These are phyloP conservation scores for Cercophora scortea DNA, from an alignment of 495 filamentous ascomycete genomes.

Conservation along the genomic window DNA sequence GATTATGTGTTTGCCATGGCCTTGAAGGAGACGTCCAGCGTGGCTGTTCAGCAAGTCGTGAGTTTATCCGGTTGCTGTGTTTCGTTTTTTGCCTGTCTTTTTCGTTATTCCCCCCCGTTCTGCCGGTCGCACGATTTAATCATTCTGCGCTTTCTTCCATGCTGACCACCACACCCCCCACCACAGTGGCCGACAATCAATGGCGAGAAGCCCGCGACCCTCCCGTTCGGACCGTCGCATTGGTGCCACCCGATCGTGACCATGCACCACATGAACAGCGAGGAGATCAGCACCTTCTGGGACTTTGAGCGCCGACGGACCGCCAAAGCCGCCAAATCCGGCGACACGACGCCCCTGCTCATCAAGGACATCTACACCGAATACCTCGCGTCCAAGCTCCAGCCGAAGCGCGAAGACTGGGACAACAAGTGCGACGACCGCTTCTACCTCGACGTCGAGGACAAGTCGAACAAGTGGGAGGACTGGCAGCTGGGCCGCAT, in stretches of 20 bases:
- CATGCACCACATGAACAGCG: conserved; percentile 52
- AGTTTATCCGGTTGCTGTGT: conserved; percentile 5
- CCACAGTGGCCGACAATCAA: conserved; percentile 49
- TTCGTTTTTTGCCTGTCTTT: neutral
- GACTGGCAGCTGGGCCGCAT: conserved; percentile 20
- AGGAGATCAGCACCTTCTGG: conserved; percentile 47
- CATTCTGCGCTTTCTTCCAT: neutral
- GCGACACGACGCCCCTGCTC: conserved; percentile 17
- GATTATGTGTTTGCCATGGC: conserved; percentile 57
- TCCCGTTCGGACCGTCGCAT: conserved; percentile 42
- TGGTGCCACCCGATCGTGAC: conserved; percentile 56
- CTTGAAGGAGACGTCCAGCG: conserved; percentile 38
- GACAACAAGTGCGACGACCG: conserved; percentile 40
- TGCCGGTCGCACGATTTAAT: neutral
- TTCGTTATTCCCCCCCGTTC: neutral
- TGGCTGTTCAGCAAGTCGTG: conserved; percentile 28
- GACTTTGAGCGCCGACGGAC: conserved; percentile 40
- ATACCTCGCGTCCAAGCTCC: conserved; percentile 30
- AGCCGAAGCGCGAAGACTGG: conserved; percentile 34
- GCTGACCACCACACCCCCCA: conserved; percentile 3
- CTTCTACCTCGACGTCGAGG: conserved; percentile 24
- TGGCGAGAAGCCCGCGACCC: conserved; percentile 42
- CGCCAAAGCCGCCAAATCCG: neutral
- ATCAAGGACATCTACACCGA: conserved; percentile 40
- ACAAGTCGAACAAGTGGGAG: conserved; percentile 8